phyloP scores from a whole-genome alignment of 495 filamentous ascomycete genomes.

The Penicillium atrosanguineum region DNA sequence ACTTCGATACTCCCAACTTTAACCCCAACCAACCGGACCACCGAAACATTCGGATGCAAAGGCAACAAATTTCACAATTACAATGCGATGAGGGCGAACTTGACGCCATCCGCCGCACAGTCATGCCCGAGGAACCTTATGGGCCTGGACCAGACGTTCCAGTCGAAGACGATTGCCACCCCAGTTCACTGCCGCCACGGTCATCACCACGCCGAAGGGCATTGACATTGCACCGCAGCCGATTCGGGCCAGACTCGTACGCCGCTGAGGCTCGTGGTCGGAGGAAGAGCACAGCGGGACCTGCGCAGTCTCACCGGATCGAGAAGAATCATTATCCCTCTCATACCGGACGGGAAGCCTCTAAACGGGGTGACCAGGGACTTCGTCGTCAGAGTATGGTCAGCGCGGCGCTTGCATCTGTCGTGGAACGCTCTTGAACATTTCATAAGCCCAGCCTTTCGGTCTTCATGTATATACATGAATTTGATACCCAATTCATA shows the following conservation, averaged over 20 bases:
- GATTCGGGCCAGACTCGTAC: constrained; percentile 23
- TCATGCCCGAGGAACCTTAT: constrained; percentile 23
- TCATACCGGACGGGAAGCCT: constrained; percentile 25
- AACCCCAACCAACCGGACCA: constrained; percentile 8
- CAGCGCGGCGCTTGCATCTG: constrained; percentile 42
- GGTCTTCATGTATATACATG: constrained; percentile 19
- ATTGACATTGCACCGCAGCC: constrained; percentile 24
- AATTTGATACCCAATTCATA: constrained; percentile 19
- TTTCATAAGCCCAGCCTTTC: background rate
- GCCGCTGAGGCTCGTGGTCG: constrained; percentile 14
- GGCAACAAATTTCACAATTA: constrained; percentile 43
- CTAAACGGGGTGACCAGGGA: constrained; percentile 41
- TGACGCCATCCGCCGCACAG: constrained; percentile 36
- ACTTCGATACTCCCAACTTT: constrained; percentile 1
- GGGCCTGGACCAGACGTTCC: constrained; percentile 9
- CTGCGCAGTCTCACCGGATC: constrained; percentile 31
- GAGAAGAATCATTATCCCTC: constrained; percentile 37
- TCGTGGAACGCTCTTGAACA: constrained; percentile 27
- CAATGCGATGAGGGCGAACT: constrained; percentile 39
- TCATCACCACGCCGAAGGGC: constrained; percentile 31
- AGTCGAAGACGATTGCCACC: constrained; percentile 43
- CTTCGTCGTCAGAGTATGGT: constrained; percentile 46
- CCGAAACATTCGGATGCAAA: constrained; percentile 33
- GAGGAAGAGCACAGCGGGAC: constrained; percentile 31
- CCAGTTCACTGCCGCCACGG: constrained; percentile 41